Conservation (phyloP, 495 filamentous ascomycete species). For the Aspergillus wentii region DNA sequence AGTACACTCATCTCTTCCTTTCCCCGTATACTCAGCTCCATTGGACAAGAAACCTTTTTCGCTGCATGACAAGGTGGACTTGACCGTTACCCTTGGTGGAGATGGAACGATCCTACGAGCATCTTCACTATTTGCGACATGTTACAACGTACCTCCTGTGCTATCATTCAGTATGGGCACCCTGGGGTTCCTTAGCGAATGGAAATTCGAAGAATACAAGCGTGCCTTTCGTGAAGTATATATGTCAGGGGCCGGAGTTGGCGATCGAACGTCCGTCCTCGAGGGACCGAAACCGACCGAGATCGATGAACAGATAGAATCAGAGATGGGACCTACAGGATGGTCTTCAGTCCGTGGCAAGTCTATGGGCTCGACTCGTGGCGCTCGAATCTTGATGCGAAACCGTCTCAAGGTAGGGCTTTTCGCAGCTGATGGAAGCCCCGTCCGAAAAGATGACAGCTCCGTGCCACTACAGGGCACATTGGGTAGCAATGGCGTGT, state of each 20-base stretch:
- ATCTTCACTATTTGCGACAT: slow-evolving; percentile 83
- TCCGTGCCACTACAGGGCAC: slow-evolving; percentile 9
- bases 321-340: slow-evolving; percentile 34
- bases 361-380: slow-evolving; percentile 69
- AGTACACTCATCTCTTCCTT: slow-evolving; percentile 67
- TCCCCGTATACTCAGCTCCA: slow-evolving; percentile 64
- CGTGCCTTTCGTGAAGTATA: slow-evolving; percentile 88
- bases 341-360: slow-evolving; percentile 77
- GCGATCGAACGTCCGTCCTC: slow-evolving; percentile 36
- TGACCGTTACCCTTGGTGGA: slow-evolving; percentile 84
- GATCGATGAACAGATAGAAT: slow-evolving; percentile 13
- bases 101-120: slow-evolving; percentile 95
- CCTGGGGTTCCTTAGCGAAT: slow-evolving; percentile 90
- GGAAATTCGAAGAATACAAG: slow-evolving; percentile 89
- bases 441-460: slow-evolving; percentile 30
- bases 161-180: slow-evolving; percentile 96
- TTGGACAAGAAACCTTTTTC: slow-evolving; percentile 30
- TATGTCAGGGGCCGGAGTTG: slow-evolving; percentile 74
- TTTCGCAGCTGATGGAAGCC: slow-evolving; percentile 56
- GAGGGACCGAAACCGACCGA: slow-evolving; percentile 17
- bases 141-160: slow-evolving; percentile 79
- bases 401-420: slow-evolving; percentile 81
- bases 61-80: slow-evolving; percentile 68
- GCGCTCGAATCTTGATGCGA: slow-evolving; percentile 75
- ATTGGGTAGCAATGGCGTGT: slow-evolving; percentile 42